These are phyloP conservation scores for Vaccinium corymbosum DNA, from an alignment of 148 eudicot species.

Conservation along the genomic window DNA sequence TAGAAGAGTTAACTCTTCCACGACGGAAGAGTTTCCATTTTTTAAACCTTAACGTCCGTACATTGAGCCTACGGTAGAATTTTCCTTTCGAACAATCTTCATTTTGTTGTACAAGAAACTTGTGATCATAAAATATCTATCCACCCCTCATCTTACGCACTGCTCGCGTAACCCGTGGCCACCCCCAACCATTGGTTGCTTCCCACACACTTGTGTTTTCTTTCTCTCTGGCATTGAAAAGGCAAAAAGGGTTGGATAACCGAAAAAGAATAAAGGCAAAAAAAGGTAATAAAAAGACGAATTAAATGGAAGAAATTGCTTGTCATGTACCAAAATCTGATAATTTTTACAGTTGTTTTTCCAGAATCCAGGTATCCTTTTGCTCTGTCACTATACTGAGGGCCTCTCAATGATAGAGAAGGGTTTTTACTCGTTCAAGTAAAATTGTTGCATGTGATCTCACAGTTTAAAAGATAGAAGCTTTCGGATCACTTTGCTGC, in stretches of 20 bases:
- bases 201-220: background rate
- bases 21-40: no score
- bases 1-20: no score
- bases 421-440: background rate
- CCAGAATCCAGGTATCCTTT: no score
- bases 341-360: no score
- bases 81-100: no score
- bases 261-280: background rate
- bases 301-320: background rate
- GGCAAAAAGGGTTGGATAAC: background rate
- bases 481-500: background rate
- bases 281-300: background rate
- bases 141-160: background rate
- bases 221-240: background rate
- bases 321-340: background rate
- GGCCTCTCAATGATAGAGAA: background rate
- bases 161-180: conserved; percentile 3
- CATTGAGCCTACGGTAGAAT: no score
- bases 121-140: background rate
- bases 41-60: no score
- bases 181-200: background rate
- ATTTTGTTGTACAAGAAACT: background rate
- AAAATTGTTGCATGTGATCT: background rate
- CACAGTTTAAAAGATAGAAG: background rate
- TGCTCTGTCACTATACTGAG: no score